Conservation (phyloP, 192 early-diverging fungal species). For the Thoreauomyces humboldtii region DNA sequence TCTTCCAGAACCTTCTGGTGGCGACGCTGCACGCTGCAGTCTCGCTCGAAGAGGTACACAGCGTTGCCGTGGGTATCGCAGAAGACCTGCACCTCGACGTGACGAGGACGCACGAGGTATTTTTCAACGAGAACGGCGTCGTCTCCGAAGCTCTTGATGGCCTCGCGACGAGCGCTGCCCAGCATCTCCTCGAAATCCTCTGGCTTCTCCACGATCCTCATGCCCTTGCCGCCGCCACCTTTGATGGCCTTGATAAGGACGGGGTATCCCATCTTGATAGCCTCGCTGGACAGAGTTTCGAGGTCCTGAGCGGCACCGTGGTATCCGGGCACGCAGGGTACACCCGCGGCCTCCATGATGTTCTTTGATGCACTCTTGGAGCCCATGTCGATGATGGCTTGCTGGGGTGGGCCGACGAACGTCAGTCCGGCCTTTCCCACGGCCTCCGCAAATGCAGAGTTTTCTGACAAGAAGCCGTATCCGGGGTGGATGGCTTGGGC, state of each 20-base stretch:
- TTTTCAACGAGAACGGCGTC: conserved; percentile 86
- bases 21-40: conserved; percentile 97
- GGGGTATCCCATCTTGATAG: conserved; percentile 90
- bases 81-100: conserved; percentile 94
- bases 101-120: conserved; percentile 88
- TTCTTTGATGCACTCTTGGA: conserved; percentile 99
- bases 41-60: conserved; percentile 92
- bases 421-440: conserved; percentile 69
- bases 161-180: not conserved
- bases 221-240: conserved; percentile 98
- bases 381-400: conserved; percentile 92
- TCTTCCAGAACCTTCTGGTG: conserved; percentile 99
- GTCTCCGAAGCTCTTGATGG: conserved; percentile 72
- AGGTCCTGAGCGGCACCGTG: conserved; percentile 79
- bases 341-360: conserved; percentile 88
- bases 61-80: conserved; percentile 97
- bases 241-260: conserved; percentile 97
- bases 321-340: conserved; percentile 82
- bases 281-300: conserved; percentile 61
- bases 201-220: conserved; percentile 78
- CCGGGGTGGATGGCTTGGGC: conserved; percentile 92
- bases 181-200: conserved; percentile 22
- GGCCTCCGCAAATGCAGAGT: conserved; percentile 73
- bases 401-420: conserved; percentile 93
- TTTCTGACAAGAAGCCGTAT: conserved; percentile 96